A percentile compares a stretch with the other conserved stretches of the same genome.
phyloP scores from a whole-genome alignment of 441 rosid genomes.

The Gossypium schwendimanii region DNA sequence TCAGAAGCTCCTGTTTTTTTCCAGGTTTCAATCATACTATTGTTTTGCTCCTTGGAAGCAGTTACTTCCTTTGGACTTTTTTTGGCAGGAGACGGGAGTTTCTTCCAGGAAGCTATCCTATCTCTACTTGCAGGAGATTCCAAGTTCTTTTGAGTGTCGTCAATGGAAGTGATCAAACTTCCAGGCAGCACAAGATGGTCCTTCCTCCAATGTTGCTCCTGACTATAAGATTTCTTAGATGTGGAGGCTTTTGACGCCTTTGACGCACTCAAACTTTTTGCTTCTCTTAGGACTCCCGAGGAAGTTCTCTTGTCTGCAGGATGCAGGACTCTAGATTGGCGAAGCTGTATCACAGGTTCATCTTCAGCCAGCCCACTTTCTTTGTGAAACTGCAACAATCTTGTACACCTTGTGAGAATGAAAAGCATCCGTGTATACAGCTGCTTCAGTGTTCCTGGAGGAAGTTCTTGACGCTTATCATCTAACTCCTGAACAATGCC shows the following conservation, averaged over 20 bases:
- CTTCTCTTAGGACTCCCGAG: slow-evolving; percentile 38
- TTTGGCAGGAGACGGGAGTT: slow-evolving; percentile 71
- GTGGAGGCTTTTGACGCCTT: slow-evolving; percentile 49
- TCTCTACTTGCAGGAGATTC: slow-evolving; percentile 62
- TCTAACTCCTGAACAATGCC: slow-evolving; percentile 96
- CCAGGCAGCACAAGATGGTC: slow-evolving; percentile 39
- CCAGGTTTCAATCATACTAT: slow-evolving; percentile 44
- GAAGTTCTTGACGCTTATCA: slow-evolving; percentile 95
- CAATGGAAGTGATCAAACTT: slow-evolving; percentile 31
- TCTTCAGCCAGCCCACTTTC: slow-evolving; percentile 89
- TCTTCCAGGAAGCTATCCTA: slow-evolving; percentile 87
- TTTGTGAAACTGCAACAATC: slow-evolving; percentile 94
- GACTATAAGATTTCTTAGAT: slow-evolving; percentile 81
- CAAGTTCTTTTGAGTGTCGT: slow-evolving; percentile 39
- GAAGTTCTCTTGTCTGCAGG: slow-evolving; percentile 64
- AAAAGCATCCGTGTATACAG: slow-evolving; percentile 96
- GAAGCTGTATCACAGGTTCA: slow-evolving; percentile 67
- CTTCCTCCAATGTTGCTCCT: slow-evolving; percentile 83
- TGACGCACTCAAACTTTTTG: slow-evolving; percentile 55
- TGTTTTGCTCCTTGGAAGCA: slow-evolving; percentile 42
- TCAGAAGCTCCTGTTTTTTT: slow-evolving; percentile 41
- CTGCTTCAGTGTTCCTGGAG: slow-evolving; percentile 84
- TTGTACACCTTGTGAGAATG: slow-evolving; percentile 93
- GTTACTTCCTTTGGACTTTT: slow-evolving; percentile 51
- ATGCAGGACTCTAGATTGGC: slow-evolving; percentile 66